Evolutionary conservation across 2,329 filamentous ascomycete species (phyloP), one percentile per base, ranked within the genome.

Genomic region (Penicillium sp.): DNA sequence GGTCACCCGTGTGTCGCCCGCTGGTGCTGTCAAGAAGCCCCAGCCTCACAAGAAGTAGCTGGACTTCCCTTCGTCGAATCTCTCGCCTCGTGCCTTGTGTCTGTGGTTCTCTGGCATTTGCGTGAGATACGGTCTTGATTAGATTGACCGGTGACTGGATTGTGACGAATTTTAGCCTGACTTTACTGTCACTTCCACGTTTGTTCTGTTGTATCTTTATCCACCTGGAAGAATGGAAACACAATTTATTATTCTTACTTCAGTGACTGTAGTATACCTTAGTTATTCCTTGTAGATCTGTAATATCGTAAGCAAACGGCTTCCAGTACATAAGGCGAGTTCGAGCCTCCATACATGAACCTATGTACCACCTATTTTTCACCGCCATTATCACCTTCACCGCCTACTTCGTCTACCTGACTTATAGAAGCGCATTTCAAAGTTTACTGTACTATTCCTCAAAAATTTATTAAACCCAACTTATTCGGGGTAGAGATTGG

Each of bases 11-110:
- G 33, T 51, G 0, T 29, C 43, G 4, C 2, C 28, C 0, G 35
- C 33, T 8, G 49, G 46, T 2, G 25, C 41, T 4, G 25, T 44
- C 6, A 55, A 52, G 37, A 57, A 57, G 32, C 44, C 46, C 6
- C 20, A 37, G 2, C n/a, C 1, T 0, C 4, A 2, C 38, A 42
- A 38, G 15, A 15, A 23, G 15, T 35, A 20, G 20, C 12, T 18
- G 3, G 5, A 6, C 15, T 8, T 37, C n/a, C 4, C 33, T 4
- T 40, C 28, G 6, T 23, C 20, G 15, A 18, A 23, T 23, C 20
- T 23, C 20, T 23, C 15, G 20, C 20, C 20, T 24, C 12, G 23
- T 13, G n/a, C n/a, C 23, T 8, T 25, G 37, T 2, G 3, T 20
- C 20, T 10, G 18, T 35, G 15, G 33, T 4, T 35, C 33, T 35